Base-by-base conservation (phyloP, 2,329 filamentous ascomycete genomes). In the Teratosphaeria pseudoeucalypti region DNA sequence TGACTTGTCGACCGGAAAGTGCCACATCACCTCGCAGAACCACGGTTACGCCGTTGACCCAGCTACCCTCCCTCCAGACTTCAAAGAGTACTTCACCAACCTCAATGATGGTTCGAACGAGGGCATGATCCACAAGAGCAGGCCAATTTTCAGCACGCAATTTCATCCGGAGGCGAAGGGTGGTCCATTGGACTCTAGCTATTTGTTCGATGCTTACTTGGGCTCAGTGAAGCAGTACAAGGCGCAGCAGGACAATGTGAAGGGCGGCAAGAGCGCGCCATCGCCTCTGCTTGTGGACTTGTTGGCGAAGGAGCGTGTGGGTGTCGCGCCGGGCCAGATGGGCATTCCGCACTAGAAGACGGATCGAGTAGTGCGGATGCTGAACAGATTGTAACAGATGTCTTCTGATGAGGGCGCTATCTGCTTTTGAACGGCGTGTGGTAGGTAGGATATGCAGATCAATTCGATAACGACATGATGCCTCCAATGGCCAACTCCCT, bases 141-240 rank as follows among this genome's bases (percentile, higher is more conserved):
- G 92, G 39, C 94, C 94, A 63, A 99, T 99, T 74, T 97, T 99
- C 83, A 92, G 89, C 64, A 96, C 92, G 27, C 94, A 99, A 77
- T 99, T 99, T 85, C 94, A 99, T 74, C 94, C 94, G 16, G 94
- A 99, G 78, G 94, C 94, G 67, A 96, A 96, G 82, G 94, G 94
- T 62, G 94, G 94, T 58, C 94, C 94, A 58, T 88, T 96, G 77
- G 94, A 99, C 80, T 95, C 90, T 64, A 86, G 90, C 2, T 97
- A 95, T 78, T 82, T 99, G 61, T 99, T 99, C 71, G 94, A 99
- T 77, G 90, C 90, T 79, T 99, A 97, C 78, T 79, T 97, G 54
- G 85, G 95, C 74, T 92, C 88, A 70, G 91, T 97, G 39, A 82
- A 85, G 74, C 84, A 88, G 72, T 96, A 92, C 84, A 97, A 95